Percentiles rank a stretch among this genome's conserved stretches.
Conservation (phyloP, 164 flowering plant species). For the Malania oleifera region DNA sequence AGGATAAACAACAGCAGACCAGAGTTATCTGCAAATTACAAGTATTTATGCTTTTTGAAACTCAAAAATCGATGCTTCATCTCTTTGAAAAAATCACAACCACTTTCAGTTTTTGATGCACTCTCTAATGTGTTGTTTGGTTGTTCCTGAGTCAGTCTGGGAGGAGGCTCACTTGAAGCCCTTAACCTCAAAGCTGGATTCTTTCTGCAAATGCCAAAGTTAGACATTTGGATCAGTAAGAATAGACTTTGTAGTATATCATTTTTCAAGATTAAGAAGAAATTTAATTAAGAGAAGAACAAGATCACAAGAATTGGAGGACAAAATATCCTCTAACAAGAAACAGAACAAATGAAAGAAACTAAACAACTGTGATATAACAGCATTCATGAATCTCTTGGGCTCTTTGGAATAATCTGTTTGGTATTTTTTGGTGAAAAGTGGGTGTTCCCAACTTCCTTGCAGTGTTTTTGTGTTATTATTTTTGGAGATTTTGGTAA, state of each 20-base stretch:
- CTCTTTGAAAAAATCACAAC: slow-evolving; percentile 39
- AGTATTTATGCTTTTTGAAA: slow-evolving; percentile 64
- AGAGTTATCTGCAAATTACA: slow-evolving; percentile 45
- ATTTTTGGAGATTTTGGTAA: no score
- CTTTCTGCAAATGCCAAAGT: slow-evolving; percentile 30
- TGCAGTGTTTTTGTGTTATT: no score
- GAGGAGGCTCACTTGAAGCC: slow-evolving; percentile 41
- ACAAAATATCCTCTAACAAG: no score
- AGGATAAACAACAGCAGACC: slow-evolving; percentile 1
- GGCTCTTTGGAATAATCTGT: no score
- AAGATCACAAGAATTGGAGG: no score
- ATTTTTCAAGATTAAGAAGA: no score
- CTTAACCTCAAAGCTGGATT: slow-evolving; percentile 24
- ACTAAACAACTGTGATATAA: no score
- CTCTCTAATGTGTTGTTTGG: slow-evolving; percentile 21
- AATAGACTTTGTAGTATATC: neutral
- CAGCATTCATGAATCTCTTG: no score
- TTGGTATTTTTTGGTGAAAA: no score
- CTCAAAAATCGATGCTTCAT: slow-evolving; percentile 64
- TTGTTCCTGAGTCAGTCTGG: slow-evolving; percentile 34
- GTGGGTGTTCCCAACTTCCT: no score
- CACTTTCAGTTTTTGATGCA: slow-evolving; percentile 20
- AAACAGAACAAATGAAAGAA: no score
- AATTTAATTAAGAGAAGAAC: no score
- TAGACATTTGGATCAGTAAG: slow-evolving; percentile 5